These are phyloP conservation scores for Inosperma sp. DNA, from an alignment of 768 basidiomycete genomes.

Conservation along the genomic window DNA sequence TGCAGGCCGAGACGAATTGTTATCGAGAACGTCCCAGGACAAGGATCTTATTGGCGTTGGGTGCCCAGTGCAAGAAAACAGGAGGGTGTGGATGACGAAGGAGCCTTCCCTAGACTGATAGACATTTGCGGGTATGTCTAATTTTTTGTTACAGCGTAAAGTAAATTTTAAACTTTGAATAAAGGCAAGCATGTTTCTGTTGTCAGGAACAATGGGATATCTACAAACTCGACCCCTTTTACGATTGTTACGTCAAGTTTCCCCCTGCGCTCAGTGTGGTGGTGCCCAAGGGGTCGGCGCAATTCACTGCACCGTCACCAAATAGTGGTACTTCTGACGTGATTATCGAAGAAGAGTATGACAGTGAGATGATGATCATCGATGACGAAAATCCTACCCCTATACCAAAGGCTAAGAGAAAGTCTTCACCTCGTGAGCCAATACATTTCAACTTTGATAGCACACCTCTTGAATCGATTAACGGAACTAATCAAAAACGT, in stretches of 20 bases:
- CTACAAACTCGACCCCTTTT: conserved; percentile 74
- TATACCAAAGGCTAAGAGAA: conserved; percentile 5
- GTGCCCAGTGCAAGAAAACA: conserved; percentile 64
- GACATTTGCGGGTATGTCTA: conserved; percentile 63
- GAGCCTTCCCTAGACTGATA: conserved; percentile 63
- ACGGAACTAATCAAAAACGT: conserved; percentile 38
- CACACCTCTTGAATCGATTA: not conserved
- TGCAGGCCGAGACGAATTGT: conserved; percentile 67
- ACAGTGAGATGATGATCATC: conserved; percentile 20
- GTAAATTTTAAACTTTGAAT: not conserved
- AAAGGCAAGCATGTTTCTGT: conserved; percentile 47
- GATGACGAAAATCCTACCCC: conserved; percentile 17
- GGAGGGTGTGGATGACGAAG: conserved; percentile 59
- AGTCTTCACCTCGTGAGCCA: conserved; percentile 10
- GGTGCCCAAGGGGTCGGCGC: conserved; percentile 20
- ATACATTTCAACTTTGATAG: conserved; percentile 18
- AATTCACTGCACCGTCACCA: conserved; percentile 12
- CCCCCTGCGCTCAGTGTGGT: conserved; percentile 38
- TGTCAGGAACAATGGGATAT: conserved; percentile 84
- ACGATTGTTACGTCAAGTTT: conserved; percentile 55
- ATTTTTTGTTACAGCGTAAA: conserved; percentile 1
- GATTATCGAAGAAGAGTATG: conserved; percentile 13
- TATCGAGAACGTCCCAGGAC: conserved; percentile 58
- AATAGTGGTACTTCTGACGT: not conserved
- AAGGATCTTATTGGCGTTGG: conserved; percentile 65